Percentiles rank a stretch among this genome's conserved stretches.
Conservation (phyloP, 768 basidiomycete species). For the Russula emetica region DNA sequence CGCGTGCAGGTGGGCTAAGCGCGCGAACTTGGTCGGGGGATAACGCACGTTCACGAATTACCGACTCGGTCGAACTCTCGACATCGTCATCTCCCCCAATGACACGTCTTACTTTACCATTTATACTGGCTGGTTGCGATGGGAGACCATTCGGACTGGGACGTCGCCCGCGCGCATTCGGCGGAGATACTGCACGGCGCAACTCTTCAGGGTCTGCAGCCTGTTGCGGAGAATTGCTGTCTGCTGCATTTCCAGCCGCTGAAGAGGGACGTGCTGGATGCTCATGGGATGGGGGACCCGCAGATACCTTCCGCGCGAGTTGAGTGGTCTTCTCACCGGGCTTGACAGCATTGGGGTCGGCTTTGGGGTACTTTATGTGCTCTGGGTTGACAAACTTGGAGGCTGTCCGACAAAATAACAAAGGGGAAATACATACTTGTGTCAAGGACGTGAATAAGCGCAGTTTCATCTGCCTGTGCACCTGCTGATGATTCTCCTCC, state of each 20-base stretch:
- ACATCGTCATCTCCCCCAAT: constrained; percentile 54
- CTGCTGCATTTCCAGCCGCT: constrained; percentile 37
- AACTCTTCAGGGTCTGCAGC: constrained; percentile 49
- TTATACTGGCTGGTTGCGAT: constrained; percentile 35
- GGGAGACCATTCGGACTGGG: constrained; percentile 42
- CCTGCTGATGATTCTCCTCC: constrained; percentile 89
- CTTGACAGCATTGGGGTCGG: constrained; percentile 53
- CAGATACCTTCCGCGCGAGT: constrained; percentile 47
- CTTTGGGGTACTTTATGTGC: constrained; percentile 79
- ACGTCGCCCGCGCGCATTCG: constrained; percentile 43
- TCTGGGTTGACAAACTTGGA: constrained; percentile 40
- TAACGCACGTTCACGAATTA: constrained; percentile 42
- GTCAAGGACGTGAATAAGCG: constrained; percentile 85
- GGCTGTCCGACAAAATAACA: neutral
- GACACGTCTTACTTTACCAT: constrained; percentile 45
- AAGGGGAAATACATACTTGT: constrained; percentile 63
- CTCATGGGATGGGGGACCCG: constrained; percentile 27
- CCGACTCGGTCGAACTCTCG: constrained; percentile 45
- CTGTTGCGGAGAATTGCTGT: constrained; percentile 56
- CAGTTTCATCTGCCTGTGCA: constrained; percentile 70
- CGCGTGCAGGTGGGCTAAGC: constrained; percentile 52
- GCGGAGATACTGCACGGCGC: constrained; percentile 65
- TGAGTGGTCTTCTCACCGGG: constrained; percentile 32
- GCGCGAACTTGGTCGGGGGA: constrained; percentile 57
- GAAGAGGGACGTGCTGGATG: constrained; percentile 19